These are phyloP conservation scores for Ceratobasidium sp. DNA, from an alignment of 1,284 basidiomycete genomes.

Conservation along the genomic window DNA sequence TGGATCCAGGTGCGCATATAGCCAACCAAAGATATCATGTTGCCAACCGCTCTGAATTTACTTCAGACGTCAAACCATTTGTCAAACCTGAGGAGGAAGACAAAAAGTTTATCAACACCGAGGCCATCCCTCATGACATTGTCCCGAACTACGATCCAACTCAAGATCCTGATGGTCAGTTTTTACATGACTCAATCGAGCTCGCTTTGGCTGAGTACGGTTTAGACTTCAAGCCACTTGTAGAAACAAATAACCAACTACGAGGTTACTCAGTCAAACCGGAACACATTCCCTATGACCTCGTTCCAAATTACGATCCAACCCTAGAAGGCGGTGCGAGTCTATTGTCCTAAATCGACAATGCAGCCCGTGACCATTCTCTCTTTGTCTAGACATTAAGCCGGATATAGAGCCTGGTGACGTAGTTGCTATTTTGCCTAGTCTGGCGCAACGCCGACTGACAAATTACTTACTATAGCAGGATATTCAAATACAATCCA, in stretches of 20 bases:
- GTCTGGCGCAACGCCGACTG: no score
- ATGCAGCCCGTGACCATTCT: neutral
- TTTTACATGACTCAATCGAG: neutral
- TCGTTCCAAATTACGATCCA: neutral
- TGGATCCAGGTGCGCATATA: neutral
- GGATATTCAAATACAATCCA: no score
- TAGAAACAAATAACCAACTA: neutral
- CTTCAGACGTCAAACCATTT: neutral
- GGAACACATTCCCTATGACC: neutral
- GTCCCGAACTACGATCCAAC: neutral
- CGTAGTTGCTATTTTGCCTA: no score
- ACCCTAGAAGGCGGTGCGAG: neutral
- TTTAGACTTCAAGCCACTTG: neutral
- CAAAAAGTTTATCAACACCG: no score
- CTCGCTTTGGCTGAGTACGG: neutral
- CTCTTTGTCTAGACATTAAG: no score
- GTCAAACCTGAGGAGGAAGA: neutral
- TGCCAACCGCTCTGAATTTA: neutral
- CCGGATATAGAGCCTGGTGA: no score
- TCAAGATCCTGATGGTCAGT: neutral
- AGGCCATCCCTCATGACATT: neutral
- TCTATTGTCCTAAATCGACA: no score
- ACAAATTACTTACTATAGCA: no score
- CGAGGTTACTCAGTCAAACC: neutral
- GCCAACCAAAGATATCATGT: neutral